phyloP scores from a whole-genome alignment of 2,329 filamentous ascomycete genomes.

The Chaetomium sp. region DNA sequence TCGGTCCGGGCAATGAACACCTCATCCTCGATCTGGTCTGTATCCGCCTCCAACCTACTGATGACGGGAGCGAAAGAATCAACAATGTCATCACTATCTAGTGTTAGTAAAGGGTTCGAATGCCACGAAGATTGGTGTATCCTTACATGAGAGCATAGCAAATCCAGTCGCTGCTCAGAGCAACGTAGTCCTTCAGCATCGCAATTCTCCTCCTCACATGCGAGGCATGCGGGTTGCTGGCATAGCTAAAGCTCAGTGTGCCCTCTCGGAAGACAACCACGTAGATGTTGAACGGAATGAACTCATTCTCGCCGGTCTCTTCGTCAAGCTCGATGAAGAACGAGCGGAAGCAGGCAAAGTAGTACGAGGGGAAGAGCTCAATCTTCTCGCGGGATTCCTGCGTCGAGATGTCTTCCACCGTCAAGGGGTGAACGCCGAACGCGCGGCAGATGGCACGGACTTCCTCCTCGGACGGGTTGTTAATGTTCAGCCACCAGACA shows the following conservation, averaged over 20 bases:
- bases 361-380: conserved; percentile 94
- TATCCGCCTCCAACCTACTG: conserved; percentile 76
- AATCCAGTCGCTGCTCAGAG: conserved; percentile 94
- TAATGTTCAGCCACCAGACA: conserved; percentile 98
- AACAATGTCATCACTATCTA: conserved; percentile 82
- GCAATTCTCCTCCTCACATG: conserved; percentile 90
- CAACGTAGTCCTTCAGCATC: conserved; percentile 88
- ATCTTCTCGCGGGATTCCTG: conserved; percentile 98
- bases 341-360: conserved; percentile 95
- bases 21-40: conserved; percentile 89
- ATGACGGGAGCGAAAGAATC: conserved; percentile 92
- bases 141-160: conserved; percentile 94
- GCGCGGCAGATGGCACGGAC: conserved; percentile 83
- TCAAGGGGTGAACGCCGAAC: conserved; percentile 92
- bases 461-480: conserved; percentile 83
- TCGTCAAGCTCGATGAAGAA: conserved; percentile 71
- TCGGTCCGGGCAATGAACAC: conserved; percentile 89
- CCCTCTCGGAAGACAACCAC: conserved; percentile 95
- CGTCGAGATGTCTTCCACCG: conserved; percentile 90
- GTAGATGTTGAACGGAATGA: conserved; percentile 94
- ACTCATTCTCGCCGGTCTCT: conserved; percentile 70
- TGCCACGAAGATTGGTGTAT: neutral
- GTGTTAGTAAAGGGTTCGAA: conserved; percentile 22
- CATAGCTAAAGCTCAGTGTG: conserved; percentile 89
- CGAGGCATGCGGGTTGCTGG: conserved; percentile 75